Percentiles rank a stretch among this genome's conserved stretches.
Conservation (phyloP, 768 basidiomycete species). For the Ephemerocybe angulata region DNA sequence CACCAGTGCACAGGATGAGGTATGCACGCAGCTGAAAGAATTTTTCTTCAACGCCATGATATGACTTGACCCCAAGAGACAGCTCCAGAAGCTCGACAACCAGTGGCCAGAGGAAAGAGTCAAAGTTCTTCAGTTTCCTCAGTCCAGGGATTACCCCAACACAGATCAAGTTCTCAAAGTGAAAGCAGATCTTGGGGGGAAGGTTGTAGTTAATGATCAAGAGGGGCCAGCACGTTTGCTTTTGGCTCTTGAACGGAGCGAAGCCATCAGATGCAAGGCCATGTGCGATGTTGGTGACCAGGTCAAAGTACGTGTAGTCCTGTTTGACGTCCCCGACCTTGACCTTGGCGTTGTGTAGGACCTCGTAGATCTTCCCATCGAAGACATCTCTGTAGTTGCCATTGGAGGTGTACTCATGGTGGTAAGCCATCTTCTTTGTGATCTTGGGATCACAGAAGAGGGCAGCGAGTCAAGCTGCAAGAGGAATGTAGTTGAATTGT, state of each 20-base stretch:
- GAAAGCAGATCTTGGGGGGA: constrained; percentile 30
- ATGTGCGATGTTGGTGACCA: constrained; percentile 38
- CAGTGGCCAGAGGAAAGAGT: constrained; percentile 42
- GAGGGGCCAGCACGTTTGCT: constrained; percentile 38
- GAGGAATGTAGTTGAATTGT: constrained; percentile 33
- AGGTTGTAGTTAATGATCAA: constrained; percentile 36
- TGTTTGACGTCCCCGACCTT: constrained; percentile 13
- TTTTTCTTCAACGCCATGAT: constrained; percentile 9
- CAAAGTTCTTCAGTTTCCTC: constrained; percentile 35
- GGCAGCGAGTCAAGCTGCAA: constrained; percentile 22
- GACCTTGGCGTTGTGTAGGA: constrained; percentile 21
- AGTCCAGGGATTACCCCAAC: constrained; percentile 46
- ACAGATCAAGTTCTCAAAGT: constrained; percentile 31
- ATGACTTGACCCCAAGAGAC: constrained; percentile 33
- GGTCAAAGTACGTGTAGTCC: constrained; percentile 31
- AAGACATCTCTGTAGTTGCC: constrained; percentile 31
- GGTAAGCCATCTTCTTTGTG: constrained; percentile 27
- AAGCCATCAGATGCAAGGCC: constrained; percentile 43
- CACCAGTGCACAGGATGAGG: constrained; percentile 17
- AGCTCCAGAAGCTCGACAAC: constrained; percentile 35
- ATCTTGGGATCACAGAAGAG: constrained; percentile 20
- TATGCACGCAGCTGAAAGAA: constrained; percentile 17
- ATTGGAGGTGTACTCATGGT: constrained; percentile 18
- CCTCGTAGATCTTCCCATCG: constrained; percentile 29
- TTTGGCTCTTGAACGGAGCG: constrained; percentile 30